Evolutionary conservation across 179 eudicot genomes (phyloP).

Genomic region (Vitellaria paradoxa): DNA sequence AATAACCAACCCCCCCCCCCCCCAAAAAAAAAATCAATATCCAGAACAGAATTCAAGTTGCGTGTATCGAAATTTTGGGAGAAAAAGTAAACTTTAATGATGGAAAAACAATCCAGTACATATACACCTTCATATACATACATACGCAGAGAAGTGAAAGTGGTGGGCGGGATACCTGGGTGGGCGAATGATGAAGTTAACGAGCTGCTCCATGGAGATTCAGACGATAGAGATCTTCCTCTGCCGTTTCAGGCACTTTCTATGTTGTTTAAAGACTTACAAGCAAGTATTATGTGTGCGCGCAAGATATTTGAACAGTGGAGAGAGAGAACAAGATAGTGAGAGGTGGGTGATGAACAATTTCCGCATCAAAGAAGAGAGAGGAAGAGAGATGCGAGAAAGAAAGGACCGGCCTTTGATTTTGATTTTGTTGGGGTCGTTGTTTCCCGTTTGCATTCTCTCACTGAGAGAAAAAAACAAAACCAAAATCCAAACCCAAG

Average conservation of each 20-base stretch:
- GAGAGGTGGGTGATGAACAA: background rate
- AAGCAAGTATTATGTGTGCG: background rate
- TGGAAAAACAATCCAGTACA: background rate
- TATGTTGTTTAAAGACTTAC: background rate
- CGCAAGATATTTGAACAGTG: background rate
- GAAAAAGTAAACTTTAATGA: slow-evolving; percentile 10
- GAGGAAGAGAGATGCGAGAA: too few species aligned
- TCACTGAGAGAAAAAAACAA: background rate
- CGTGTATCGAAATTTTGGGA: background rate
- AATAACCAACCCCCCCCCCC: background rate
- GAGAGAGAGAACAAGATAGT: background rate
- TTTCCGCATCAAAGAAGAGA: background rate
- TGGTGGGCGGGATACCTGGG: slow-evolving; percentile 51
- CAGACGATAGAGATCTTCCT: slow-evolving; percentile 4
- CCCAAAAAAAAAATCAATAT: background rate
- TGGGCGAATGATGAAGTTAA: slow-evolving; percentile 91
- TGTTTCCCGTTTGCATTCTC: background rate
- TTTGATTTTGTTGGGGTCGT: background rate
- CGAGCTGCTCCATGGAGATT: slow-evolving; percentile 66
- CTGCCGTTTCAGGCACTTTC: background rate
- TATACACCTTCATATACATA: background rate
- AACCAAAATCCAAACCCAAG: too few species aligned
- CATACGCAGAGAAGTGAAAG: background rate
- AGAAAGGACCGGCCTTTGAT: background rate
- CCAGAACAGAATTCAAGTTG: background rate